phyloP scores from a whole-genome alignment of 2,329 filamentous ascomycete species.

The Catunica adiposa region DNA sequence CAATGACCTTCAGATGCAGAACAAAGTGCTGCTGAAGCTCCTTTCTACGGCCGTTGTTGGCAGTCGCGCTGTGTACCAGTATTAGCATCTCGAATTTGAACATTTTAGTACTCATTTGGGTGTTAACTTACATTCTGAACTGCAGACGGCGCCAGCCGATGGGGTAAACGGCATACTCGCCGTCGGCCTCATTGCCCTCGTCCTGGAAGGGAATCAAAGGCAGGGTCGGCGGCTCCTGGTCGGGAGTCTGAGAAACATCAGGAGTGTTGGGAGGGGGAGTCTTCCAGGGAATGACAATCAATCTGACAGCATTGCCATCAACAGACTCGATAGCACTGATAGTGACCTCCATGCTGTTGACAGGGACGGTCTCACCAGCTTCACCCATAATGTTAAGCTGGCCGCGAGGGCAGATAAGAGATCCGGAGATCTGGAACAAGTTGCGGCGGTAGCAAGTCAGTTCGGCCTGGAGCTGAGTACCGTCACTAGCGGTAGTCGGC shows the following conservation, averaged over 20 bases:
- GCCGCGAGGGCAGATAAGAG: conserved; percentile 61
- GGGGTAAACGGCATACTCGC: conserved; percentile 77
- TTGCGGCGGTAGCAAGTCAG: conserved; percentile 92
- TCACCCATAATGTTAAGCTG: conserved; percentile 70
- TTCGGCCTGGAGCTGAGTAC: conserved; percentile 51
- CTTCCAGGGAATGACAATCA: conserved; percentile 97
- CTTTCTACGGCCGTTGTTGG: conserved; percentile 87
- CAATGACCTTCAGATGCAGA: conserved; percentile 70
- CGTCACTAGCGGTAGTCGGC: conserved; percentile 45
- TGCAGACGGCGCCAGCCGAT: conserved; percentile 90
- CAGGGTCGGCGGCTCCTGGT: conserved; percentile 75
- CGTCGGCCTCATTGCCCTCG: conserved; percentile 43
- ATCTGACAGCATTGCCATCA: conserved; percentile 76
- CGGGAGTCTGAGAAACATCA: conserved; percentile 45
- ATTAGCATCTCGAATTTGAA: conserved; percentile 15
- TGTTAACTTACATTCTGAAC: conserved; percentile 53
- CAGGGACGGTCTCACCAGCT: conserved; percentile 66
- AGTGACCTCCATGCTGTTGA: conserved; percentile 67
- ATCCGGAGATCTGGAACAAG: conserved; percentile 88
- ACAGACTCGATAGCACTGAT: conserved; percentile 91
- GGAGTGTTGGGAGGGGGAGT: conserved; percentile 67
- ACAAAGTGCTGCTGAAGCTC: conserved; percentile 95
- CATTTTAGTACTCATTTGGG: not conserved
- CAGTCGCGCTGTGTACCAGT: conserved; percentile 51
- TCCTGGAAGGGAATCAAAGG: conserved; percentile 53